phyloP scores from a whole-genome alignment of 805 yeast species.

The Saccharomycopsis microspora region DNA sequence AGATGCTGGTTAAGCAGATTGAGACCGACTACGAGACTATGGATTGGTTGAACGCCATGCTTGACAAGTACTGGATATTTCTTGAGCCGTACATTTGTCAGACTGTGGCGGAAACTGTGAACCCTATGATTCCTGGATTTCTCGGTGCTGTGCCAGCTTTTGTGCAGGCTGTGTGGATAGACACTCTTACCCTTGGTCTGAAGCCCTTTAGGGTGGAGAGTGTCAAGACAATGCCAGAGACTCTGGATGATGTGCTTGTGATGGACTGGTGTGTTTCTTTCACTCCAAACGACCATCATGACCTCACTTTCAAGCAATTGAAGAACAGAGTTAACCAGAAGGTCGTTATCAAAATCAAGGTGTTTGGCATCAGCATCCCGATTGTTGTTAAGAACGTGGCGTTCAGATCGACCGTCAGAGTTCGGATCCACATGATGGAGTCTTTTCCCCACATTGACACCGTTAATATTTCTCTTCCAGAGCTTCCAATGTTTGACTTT shows the following conservation, averaged over 20 bases:
- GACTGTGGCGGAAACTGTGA: conserved; percentile 75
- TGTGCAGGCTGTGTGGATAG: conserved; percentile 74
- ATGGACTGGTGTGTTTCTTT: conserved; percentile 96
- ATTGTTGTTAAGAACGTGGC: conserved; percentile 72
- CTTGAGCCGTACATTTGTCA: conserved; percentile 85
- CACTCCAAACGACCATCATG: conserved; percentile 83
- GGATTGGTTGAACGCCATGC: conserved; percentile 89
- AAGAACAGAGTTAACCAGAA: conserved; percentile 78
- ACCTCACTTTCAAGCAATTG: conserved; percentile 74
- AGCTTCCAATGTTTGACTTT: conserved; percentile 85
- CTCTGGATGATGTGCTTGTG: conserved; percentile 86
- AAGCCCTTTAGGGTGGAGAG: conserved; percentile 90
- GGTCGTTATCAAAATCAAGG: conserved; percentile 59
- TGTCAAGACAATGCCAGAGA: conserved; percentile 82
- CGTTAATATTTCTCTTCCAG: conserved; percentile 72
- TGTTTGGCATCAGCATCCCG: conserved; percentile 81
- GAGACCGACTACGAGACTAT: conserved; percentile 87
- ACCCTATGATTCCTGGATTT: conserved; percentile 61
- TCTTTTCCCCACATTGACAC: conserved; percentile 92
- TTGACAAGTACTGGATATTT: conserved; percentile 86
- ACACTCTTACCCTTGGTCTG: conserved; percentile 83
- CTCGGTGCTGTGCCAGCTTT: conserved; percentile 71
- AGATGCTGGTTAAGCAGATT: conserved; percentile 65
- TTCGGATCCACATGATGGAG: conserved; percentile 81
- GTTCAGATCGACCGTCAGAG: conserved; percentile 61